Percentiles rank a stretch among this genome's conserved stretches.
Conservation (phyloP, 2,329 filamentous ascomycete genomes). For the Aspergillus costaricaensis region DNA sequence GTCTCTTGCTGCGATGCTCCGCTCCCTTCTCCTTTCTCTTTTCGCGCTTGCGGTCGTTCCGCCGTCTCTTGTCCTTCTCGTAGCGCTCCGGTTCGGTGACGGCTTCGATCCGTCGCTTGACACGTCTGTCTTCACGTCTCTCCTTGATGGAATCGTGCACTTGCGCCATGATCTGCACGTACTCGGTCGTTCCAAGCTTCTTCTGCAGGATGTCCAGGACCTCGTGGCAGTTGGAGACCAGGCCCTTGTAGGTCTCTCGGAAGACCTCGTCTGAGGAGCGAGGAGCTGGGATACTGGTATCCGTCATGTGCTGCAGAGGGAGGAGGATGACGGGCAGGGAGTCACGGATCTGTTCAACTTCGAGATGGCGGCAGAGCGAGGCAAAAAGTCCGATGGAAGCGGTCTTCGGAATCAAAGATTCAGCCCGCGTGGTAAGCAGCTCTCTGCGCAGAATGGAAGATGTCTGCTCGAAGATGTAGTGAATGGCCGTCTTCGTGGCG, state of each 20-base stretch:
- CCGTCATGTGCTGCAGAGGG: constrained; percentile 80
- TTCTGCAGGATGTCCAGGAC: constrained; percentile 81
- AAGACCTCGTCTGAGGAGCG: constrained; percentile 71
- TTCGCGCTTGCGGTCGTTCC: constrained; percentile 80
- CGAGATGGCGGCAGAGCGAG: constrained; percentile 65
- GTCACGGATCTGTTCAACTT: constrained; percentile 58
- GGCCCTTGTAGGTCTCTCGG: constrained; percentile 66
- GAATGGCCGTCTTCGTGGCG: constrained; percentile 55
- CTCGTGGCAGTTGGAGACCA: constrained; percentile 73
- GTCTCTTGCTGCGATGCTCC: constrained; percentile 70
- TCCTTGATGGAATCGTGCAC: constrained; percentile 73
- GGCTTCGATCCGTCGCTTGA: constrained; percentile 87
- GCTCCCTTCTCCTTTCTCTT: constrained; percentile 75
- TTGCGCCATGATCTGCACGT: constrained; percentile 65
- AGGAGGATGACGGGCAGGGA: constrained; percentile 66
- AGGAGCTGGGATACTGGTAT: constrained; percentile 71
- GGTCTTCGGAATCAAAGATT: constrained; percentile 71
- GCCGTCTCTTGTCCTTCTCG: constrained; percentile 77
- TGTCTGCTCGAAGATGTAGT: constrained; percentile 76
- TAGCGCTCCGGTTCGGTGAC: constrained; percentile 78
- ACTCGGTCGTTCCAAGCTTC: constrained; percentile 78
- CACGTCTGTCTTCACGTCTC: constrained; percentile 71
- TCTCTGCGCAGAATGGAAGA: constrained; percentile 79
- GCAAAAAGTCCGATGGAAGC: constrained; percentile 74
- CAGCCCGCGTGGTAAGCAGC: constrained; percentile 60